These are phyloP conservation scores for Protomyces lactucae-debilis DNA, from an alignment of 1,139 yeast species.

Conservation along the genomic window DNA sequence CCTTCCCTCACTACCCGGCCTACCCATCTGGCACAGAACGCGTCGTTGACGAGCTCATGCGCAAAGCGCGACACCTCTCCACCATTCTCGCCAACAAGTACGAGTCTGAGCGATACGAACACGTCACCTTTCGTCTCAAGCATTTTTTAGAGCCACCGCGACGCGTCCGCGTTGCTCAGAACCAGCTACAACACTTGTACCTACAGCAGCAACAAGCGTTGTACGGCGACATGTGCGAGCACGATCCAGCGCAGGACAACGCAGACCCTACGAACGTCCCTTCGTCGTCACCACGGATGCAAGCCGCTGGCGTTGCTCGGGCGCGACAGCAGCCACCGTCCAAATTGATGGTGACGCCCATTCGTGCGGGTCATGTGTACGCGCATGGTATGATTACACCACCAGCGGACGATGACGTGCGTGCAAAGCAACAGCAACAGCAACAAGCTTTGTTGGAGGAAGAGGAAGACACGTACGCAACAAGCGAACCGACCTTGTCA, in stretches of 20 bases:
- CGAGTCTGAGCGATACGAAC: constrained; percentile 36
- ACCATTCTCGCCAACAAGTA: constrained; percentile 40
- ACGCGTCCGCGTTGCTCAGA: neutral
- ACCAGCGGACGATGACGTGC: constrained; percentile 19
- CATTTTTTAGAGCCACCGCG: constrained; percentile 31
- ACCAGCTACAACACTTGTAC: neutral
- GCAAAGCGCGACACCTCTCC: constrained; percentile 34
- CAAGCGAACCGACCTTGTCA: constrained; percentile 7
- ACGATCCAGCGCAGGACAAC: neutral
- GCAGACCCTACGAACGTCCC: neutral
- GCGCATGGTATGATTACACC: constrained; percentile 27
- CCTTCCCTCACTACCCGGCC: constrained; percentile 33
- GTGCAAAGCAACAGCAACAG: constrained; percentile 1
- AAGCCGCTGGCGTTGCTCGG: constrained; percentile 10
- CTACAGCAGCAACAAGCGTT: neutral
- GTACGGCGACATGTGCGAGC: neutral
- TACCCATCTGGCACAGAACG: constrained; percentile 39
- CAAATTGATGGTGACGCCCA: constrained; percentile 15
- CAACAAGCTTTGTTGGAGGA: neutral
- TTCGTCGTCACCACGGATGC: constrained; percentile 10
- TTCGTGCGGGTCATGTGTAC: constrained; percentile 19
- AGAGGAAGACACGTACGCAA: constrained; percentile 4
- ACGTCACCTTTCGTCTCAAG: constrained; percentile 37
- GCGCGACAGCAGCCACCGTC: constrained; percentile 11
- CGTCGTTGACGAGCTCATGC: constrained; percentile 36